phyloP scores from a whole-genome alignment of 805 yeast genomes.

The Lipomyces kockii region DNA sequence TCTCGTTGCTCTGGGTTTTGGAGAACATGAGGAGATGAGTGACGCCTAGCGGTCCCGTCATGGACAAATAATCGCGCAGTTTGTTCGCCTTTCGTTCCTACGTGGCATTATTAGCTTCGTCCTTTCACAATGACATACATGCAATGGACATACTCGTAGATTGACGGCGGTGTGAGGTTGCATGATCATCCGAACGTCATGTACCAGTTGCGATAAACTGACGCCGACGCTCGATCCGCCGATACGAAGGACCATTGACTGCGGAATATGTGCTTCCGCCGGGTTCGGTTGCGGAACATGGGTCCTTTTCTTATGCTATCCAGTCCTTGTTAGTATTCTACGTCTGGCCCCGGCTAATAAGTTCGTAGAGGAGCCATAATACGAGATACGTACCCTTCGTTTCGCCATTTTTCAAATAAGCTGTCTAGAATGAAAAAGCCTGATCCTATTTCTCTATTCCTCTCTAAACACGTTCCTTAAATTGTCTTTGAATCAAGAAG shows the following conservation, averaged over 20 bases:
- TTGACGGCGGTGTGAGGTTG: slow-evolving; percentile 95
- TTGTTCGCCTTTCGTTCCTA: slow-evolving; percentile 82
- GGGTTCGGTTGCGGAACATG: slow-evolving; percentile 64
- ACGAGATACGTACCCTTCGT: slow-evolving; percentile 52
- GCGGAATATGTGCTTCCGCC: slow-evolving; percentile 78
- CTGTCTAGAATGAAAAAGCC: background rate
- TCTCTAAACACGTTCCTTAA: background rate
- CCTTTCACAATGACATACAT: background rate
- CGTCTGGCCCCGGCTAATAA: too few species aligned
- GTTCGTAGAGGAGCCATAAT: background rate
- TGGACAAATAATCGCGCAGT: slow-evolving; percentile 91
- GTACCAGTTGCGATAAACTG: slow-evolving; percentile 80
- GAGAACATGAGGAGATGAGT: slow-evolving; percentile 85
- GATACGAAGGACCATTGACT: slow-evolving; percentile 90
- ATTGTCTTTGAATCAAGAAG: background rate
- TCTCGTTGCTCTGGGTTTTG: slow-evolving; percentile 75
- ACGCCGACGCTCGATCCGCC: slow-evolving; percentile 79
- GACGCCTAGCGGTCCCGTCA: slow-evolving; percentile 97
- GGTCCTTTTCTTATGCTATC: slow-evolving; percentile 80
- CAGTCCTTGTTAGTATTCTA: background rate
- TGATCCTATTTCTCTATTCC: too few species aligned
- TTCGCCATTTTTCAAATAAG: slow-evolving; percentile 51
- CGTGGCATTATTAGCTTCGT: background rate
- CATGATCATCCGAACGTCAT: slow-evolving; percentile 87
- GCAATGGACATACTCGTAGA: slow-evolving; percentile 49